These are phyloP conservation scores for Aspergillus panamensis DNA, from an alignment of 495 filamentous ascomycete species.

Conservation along the genomic window DNA sequence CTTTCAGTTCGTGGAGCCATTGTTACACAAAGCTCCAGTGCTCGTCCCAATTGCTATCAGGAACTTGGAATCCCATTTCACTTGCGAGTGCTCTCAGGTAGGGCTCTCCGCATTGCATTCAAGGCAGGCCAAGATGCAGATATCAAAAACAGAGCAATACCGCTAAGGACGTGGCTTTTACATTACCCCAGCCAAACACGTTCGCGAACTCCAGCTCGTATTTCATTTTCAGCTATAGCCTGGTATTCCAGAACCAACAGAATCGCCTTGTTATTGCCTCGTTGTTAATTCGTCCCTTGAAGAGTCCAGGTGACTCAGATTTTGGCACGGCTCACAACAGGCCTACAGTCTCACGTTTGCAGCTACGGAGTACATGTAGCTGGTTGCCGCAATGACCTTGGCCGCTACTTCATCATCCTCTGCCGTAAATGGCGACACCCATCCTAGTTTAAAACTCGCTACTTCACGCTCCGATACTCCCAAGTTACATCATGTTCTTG, in stretches of 20 bases:
- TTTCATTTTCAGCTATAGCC: conserved; percentile 32
- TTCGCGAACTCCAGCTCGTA: conserved; percentile 36
- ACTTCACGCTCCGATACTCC: conserved; percentile 35
- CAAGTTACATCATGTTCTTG: conserved; percentile 39
- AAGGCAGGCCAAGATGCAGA: conserved; percentile 51
- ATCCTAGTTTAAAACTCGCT: conserved; percentile 42
- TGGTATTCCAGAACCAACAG: conserved; percentile 31
- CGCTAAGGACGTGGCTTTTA: conserved; percentile 48
- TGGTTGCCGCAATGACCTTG: conserved; percentile 42
- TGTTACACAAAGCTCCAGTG: conserved; percentile 36
- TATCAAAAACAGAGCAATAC: conserved; percentile 43
- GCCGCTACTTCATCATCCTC: conserved; percentile 40
- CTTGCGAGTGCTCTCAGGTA: conserved; percentile 45
- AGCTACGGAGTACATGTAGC: conserved; percentile 35
- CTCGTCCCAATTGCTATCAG: conserved; percentile 42
- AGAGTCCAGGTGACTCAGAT: conserved; percentile 48
- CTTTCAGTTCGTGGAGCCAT: conserved; percentile 20
- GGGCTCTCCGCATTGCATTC: conserved; percentile 47
- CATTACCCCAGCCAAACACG: conserved; percentile 37
- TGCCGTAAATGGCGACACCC: conserved; percentile 41
- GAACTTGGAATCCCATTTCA: conserved; percentile 25
- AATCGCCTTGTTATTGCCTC: conserved; percentile 30
- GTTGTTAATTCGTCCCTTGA: conserved; percentile 37
- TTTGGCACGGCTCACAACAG: conserved; percentile 39
- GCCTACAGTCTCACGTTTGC: conserved; percentile 31